These are phyloP conservation scores for Casuarina glauca DNA, from an alignment of 306 rosid genomes.

Conservation along the genomic window DNA sequence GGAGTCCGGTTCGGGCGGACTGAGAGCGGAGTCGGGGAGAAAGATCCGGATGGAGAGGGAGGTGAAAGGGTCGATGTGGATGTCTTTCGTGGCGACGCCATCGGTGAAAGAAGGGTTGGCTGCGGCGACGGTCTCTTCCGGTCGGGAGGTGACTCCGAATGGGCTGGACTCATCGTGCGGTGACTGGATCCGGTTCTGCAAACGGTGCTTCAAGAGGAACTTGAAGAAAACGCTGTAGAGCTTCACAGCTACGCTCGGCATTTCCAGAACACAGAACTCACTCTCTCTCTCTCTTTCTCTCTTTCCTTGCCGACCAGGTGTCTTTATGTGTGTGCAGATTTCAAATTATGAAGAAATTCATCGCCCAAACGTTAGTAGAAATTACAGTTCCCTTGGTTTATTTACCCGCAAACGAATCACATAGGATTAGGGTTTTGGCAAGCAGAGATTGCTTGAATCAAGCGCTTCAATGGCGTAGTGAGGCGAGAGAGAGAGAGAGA, in stretches of 20 bases:
- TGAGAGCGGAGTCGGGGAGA: constrained; percentile 86
- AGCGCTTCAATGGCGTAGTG: constrained; percentile 40
- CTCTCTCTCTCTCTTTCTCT: constrained; percentile 6
- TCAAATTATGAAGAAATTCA: constrained; percentile 26
- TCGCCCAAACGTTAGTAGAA: background rate
- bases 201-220: constrained; percentile 87
- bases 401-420: constrained; percentile 10
- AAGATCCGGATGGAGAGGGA: constrained; percentile 84
- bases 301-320: background rate
- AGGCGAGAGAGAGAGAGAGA: constrained; percentile 19
- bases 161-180: constrained; percentile 51
- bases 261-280: constrained; percentile 26
- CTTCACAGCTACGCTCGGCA: constrained; percentile 95
- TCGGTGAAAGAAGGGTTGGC: constrained; percentile 75
- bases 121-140: constrained; percentile 71
- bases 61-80: constrained; percentile 78
- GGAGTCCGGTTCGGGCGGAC: constrained; percentile 54
- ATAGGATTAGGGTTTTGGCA: constrained; percentile 26
- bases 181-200: constrained; percentile 81
- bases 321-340: background rate
- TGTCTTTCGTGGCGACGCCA: constrained; percentile 93
- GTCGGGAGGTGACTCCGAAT: constrained; percentile 83
- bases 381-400: background rate
- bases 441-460: constrained; percentile 28
- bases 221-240: constrained; percentile 98